Percentiles rank a stretch among this genome's conserved stretches.
Evolutionary conservation across 1,284 basidiomycete genomes (phyloP).

Genomic region (Cryptococcus floricola): DNA sequence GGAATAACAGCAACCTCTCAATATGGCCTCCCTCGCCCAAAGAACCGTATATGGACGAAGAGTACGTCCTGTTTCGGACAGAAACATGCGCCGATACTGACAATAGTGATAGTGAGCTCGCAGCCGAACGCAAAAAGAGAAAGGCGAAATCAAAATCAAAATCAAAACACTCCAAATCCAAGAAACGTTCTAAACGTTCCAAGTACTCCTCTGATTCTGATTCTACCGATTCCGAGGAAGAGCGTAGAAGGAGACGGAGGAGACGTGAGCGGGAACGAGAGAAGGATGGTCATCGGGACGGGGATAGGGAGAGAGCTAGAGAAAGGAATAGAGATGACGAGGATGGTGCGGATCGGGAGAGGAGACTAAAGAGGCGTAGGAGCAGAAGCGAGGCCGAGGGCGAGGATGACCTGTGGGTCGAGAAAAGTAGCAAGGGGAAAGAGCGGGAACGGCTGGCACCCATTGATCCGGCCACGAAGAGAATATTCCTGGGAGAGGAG

Average conservation of each 20-base stretch:
- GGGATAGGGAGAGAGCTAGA: conserved; percentile 1
- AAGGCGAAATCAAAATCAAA: conserved; percentile 16
- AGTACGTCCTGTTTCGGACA: conserved; percentile 24
- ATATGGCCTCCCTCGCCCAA: conserved; percentile 86
- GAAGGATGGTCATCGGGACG: conserved; percentile 11
- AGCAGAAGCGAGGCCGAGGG: conserved; percentile 19
- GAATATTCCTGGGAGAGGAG: conserved; percentile 3
- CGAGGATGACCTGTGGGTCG: conserved; percentile 52
- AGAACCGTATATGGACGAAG: conserved; percentile 43
- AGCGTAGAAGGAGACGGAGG: conserved; percentile 24
- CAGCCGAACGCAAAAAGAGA: conserved; percentile 23
- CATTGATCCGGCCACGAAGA: conserved; percentile 12
- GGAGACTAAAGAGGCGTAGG: conserved; percentile 11
- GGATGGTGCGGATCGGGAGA: conserved; percentile 47
- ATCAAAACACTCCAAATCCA: conserved; percentile 16
- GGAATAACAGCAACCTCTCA: conserved; percentile 61
- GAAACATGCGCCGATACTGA: not conserved
- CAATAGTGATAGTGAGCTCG: conserved; percentile 19
- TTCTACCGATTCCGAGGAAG: conserved; percentile 58
- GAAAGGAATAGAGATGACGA: conserved; percentile 41
- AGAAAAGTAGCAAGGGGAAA: conserved; percentile 21
- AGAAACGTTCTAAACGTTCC: conserved; percentile 43
- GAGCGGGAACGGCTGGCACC: conserved; percentile 1
- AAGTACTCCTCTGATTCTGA: conserved; percentile 56
- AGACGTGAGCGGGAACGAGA: conserved; percentile 16